Evolutionary conservation across 352 stramenopile species (phyloP).

Genomic region (Phytophthora agathidicida): DNA sequence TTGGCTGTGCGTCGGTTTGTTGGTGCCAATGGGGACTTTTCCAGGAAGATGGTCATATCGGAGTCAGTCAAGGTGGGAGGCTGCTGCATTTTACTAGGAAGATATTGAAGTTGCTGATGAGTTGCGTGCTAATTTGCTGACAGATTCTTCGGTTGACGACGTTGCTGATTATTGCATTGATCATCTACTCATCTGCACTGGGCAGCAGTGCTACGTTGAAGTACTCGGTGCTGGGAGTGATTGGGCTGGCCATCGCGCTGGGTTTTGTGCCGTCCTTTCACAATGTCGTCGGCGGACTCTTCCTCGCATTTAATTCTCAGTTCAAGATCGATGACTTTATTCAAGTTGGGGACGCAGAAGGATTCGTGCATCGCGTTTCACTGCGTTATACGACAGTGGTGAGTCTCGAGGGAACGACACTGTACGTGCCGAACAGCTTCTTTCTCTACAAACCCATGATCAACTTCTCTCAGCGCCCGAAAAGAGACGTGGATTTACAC

Average conservation of each 20-base stretch:
- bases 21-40: conserved; percentile 78
- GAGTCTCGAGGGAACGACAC: conserved; percentile 79
- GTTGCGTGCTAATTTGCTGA: neutral
- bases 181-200: conserved; percentile 85
- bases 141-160: conserved; percentile 82
- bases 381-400: conserved; percentile 86
- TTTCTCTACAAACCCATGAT: conserved; percentile 93
- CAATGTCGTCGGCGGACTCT: conserved; percentile 87
- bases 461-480: conserved; percentile 86
- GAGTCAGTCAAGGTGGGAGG: conserved; percentile 82
- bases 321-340: conserved; percentile 91
- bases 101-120: neutral
- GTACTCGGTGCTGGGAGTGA: conserved; percentile 85
- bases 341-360: conserved; percentile 70
- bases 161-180: conserved; percentile 79
- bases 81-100: neutral
- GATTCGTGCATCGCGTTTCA: conserved; percentile 84
- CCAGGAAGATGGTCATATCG: conserved; percentile 90
- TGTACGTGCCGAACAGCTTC: conserved; percentile 89
- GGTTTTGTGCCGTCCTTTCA: conserved; percentile 89
- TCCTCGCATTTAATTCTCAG: conserved; percentile 89
- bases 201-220: conserved; percentile 76
- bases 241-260: conserved; percentile 81
- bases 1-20: conserved; percentile 81
- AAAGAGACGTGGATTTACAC: conserved; percentile 81